phyloP scores from a whole-genome alignment of 164 flowering plant species.

The Magnolia kwangsiensis region DNA sequence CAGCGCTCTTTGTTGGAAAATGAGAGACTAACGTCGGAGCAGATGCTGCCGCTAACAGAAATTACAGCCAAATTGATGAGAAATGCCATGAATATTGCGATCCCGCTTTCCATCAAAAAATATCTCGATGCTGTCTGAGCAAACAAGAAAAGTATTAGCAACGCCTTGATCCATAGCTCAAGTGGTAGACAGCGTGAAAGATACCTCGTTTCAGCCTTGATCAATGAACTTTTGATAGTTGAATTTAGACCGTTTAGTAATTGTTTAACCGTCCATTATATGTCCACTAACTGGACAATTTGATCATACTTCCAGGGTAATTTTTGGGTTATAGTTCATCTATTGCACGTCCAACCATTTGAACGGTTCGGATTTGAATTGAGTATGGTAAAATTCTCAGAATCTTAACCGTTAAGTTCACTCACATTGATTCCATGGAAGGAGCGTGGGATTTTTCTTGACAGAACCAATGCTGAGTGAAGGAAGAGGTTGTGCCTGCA shows the following conservation, averaged over 20 bases:
- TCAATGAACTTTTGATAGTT: too few relatives aligned
- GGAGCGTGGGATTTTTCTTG: slow-evolving; percentile 82
- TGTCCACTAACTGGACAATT: too few relatives aligned
- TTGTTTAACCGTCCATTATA: too few relatives aligned
- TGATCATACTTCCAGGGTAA: too few relatives aligned
- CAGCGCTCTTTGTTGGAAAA: slow-evolving; percentile 28
- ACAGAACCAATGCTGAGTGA: slow-evolving; percentile 91
- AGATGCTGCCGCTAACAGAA: slow-evolving; percentile 70
- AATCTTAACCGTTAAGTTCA: not conserved
- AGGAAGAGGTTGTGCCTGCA: slow-evolving; percentile 91
- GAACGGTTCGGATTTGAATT: too few relatives aligned
- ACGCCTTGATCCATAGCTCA: too few relatives aligned
- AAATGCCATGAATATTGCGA: slow-evolving; percentile 71
- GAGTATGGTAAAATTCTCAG: too few relatives aligned
- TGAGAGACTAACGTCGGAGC: slow-evolving; percentile 36
- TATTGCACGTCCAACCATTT: too few relatives aligned
- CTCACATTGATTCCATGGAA: slow-evolving; percentile 67
- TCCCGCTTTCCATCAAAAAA: slow-evolving; percentile 74
- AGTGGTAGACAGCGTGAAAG: too few relatives aligned
- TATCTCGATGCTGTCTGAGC: slow-evolving; percentile 68
- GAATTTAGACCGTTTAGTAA: too few relatives aligned
- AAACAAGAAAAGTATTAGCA: not conserved
- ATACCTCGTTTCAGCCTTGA: too few relatives aligned
- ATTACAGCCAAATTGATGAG: slow-evolving; percentile 68
- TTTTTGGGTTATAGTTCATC: too few relatives aligned